Evolutionary conservation across 176 grass and related monocot species (phyloP).

Genomic region (Ensete ventricosum): DNA sequence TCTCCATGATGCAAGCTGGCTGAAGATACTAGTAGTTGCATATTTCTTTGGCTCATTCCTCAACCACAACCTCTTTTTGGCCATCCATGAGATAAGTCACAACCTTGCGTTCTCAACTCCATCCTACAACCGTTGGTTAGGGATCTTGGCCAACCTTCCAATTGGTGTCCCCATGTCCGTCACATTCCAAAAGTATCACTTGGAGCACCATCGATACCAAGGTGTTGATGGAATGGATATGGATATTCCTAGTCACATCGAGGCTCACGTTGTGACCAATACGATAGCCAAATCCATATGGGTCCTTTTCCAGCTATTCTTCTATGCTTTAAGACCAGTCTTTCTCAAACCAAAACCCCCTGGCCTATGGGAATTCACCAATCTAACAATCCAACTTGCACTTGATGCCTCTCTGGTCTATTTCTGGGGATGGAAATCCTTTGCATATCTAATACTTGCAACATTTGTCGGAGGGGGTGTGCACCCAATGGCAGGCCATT

Average conservation of each 20-base stretch:
- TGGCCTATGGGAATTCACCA: slow-evolving; percentile 80
- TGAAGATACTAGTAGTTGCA: slow-evolving; percentile 52
- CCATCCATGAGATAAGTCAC: slow-evolving; percentile 94
- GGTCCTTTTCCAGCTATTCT: slow-evolving; percentile 87
- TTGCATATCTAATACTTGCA: slow-evolving; percentile 60
- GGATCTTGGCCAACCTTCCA: slow-evolving; percentile 91
- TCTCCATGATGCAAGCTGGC: slow-evolving; percentile 53
- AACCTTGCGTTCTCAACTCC: slow-evolving; percentile 88
- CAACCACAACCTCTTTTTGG: slow-evolving; percentile 96
- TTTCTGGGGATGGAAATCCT: slow-evolving; percentile 56
- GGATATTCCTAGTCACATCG: slow-evolving; percentile 61
- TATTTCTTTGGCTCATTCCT: slow-evolving; percentile 97
- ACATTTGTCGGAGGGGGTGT: slow-evolving; percentile 91
- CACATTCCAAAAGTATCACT: slow-evolving; percentile 95
- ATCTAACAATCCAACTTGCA: slow-evolving; percentile 46
- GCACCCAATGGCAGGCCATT: slow-evolving; percentile 95
- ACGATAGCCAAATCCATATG: slow-evolving; percentile 54
- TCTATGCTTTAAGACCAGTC: slow-evolving; percentile 68
- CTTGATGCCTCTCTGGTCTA: slow-evolving; percentile 47
- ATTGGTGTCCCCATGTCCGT: slow-evolving; percentile 90
- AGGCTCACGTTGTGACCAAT: slow-evolving; percentile 42
- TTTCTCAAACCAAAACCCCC: slow-evolving; percentile 85
- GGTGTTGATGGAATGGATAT: slow-evolving; percentile 89
- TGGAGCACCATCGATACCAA: slow-evolving; percentile 94
- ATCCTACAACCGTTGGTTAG: slow-evolving; percentile 68